Conservation (phyloP, 176 grass and related monocot genomes). For the Chrysopogon serrulatus region DNA sequence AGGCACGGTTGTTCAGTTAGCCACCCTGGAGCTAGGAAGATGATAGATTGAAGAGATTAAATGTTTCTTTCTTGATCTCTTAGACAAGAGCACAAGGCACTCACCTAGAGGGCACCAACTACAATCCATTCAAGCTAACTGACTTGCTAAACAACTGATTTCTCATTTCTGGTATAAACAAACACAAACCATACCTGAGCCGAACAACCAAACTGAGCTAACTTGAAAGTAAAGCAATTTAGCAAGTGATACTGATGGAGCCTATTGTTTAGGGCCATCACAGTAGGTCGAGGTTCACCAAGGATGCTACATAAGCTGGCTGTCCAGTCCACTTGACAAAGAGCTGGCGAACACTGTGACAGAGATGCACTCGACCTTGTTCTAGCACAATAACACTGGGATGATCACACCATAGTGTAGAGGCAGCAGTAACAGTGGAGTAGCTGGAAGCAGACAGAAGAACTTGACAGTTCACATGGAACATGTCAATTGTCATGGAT, state of each 20-base stretch:
- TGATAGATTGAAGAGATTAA: background rate
- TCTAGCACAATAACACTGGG: background rate
- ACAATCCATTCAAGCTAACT: background rate
- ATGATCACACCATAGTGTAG: background rate
- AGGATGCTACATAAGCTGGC: background rate
- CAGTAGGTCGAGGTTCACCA: background rate
- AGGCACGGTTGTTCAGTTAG: background rate
- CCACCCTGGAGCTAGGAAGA: background rate
- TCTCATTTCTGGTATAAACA: background rate
- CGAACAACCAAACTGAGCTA: background rate
- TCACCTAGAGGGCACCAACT: background rate
- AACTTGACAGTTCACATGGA: background rate
- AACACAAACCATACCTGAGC: background rate
- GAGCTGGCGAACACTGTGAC: background rate
- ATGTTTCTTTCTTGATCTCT: background rate
- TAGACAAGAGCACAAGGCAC: background rate
- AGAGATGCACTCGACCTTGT: background rate
- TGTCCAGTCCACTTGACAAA: background rate
- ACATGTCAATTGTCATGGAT: background rate
- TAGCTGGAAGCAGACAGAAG: background rate
- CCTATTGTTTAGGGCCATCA: background rate
- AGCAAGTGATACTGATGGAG: background rate
- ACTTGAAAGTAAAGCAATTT: background rate
- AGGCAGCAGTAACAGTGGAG: background rate
- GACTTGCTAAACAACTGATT: background rate